Evolutionary conservation across 208 protist genomes (phyloP), one percentile per base, ranked within the genome.

Genomic region (Trypanosoma melophagium): DNA sequence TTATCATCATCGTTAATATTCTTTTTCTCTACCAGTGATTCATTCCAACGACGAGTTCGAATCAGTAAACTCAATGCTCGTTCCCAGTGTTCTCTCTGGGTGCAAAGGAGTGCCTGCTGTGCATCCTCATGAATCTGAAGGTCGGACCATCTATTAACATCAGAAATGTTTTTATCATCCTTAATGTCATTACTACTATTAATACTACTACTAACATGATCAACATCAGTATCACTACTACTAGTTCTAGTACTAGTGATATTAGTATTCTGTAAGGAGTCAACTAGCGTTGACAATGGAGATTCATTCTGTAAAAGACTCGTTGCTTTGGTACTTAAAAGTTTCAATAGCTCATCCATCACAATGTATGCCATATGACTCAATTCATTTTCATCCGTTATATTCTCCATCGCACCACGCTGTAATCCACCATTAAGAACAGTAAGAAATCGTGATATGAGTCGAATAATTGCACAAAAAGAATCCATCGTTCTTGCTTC

Each of bases 101-200:
- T 80, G 59, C 79, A 80, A 16, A 84, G 50, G 7, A 73, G 56
- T 3, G 63, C 62, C 21, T 68, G 66, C 44, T 80, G 55, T 1
- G 52, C 58, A 1, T 47, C 45, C 31, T 63, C 71, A 0, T n/a
- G 17, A 51, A 83, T 59, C 8, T 50, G 24, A 13, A 76, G 60
- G 3, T 41, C 31, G 5, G n/a, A 35, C 16, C 57, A 61, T 13
- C 38, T n/a, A 19, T 12, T 47, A 35, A 35, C 28, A 35, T 35
- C 5, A 35, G 28, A 35, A 35, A 35, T 35, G 5, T 5, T 35
- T 5, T 35, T 35, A 7, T 35, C 28, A 35, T 35, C 28, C 28
- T 5, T 35, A 35, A 35, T 35, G 28, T 35, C 5, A 35, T 5
- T 35, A 35, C 1, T 5, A 35, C 28, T 5, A 35, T 7, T 5